A percentile compares a stretch with the other conserved stretches of the same genome.
These are phyloP conservation scores for Phytopythium helicoides DNA, from an alignment of 352 stramenopile genomes.

Conservation along the genomic window DNA sequence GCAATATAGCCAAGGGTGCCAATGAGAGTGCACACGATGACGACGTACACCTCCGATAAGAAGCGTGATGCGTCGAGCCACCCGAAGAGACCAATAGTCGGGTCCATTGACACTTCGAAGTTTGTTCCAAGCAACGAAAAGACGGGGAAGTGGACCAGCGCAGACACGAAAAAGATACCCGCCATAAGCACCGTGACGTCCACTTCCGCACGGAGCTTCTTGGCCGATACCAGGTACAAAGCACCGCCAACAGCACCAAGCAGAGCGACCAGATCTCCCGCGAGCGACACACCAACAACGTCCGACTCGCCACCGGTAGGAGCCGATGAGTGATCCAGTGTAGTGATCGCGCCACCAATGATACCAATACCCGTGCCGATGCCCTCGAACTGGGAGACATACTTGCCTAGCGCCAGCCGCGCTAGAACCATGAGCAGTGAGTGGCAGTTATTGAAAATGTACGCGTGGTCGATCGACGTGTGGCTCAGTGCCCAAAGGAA, in stretches of 20 bases:
- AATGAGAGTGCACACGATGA: constrained; percentile 83
- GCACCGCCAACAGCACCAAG: constrained; percentile 68
- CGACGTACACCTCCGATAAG: constrained; percentile 79
- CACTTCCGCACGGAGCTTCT: constrained; percentile 65
- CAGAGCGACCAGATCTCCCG: constrained; percentile 74
- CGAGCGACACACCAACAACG: constrained; percentile 46
- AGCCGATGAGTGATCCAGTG: constrained; percentile 47
- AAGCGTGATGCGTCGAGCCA: constrained; percentile 74
- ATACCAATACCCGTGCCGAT: constrained; percentile 77
- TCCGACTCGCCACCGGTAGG: constrained; percentile 11
- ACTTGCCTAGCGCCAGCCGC: constrained; percentile 50
- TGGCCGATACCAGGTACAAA: constrained; percentile 72
- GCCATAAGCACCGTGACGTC: constrained; percentile 63
- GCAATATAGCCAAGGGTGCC: constrained; percentile 86
- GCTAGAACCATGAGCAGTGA: constrained; percentile 78
- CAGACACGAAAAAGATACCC: constrained; percentile 65
- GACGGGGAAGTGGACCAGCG: constrained; percentile 61
- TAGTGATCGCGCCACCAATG: constrained; percentile 69
- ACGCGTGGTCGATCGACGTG: constrained; percentile 80
- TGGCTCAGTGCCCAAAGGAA: constrained; percentile 76
- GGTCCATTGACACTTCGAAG: constrained; percentile 70
- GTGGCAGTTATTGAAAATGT: constrained; percentile 89
- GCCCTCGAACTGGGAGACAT: constrained; percentile 73
- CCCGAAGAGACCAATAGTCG: constrained; percentile 75
- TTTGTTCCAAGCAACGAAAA: constrained; percentile 64